These are phyloP conservation scores for Citrullus amarus DNA, from an alignment of 306 rosid genomes.

Conservation along the genomic window DNA sequence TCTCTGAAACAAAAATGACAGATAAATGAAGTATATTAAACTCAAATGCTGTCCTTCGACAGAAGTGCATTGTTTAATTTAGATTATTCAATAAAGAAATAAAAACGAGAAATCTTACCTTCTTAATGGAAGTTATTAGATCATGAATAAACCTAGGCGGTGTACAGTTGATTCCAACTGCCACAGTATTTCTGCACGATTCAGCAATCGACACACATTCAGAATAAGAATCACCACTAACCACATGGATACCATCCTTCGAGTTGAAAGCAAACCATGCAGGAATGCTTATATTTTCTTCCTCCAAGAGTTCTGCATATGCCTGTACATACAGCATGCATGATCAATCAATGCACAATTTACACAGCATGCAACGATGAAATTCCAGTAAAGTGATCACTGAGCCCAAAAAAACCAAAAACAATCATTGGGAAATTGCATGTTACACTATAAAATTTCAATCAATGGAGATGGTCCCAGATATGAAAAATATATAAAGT, in stretches of 20 bases:
- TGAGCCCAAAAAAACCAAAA: not conserved
- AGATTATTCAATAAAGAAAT: not conserved
- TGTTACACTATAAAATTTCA: not conserved
- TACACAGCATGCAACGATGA: not conserved
- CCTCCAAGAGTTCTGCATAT: conserved; percentile 59
- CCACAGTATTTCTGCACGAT: conserved; percentile 47
- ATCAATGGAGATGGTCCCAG: not conserved
- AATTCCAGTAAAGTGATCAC: not conserved
- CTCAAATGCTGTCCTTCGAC: not conserved
- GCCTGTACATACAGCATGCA: conserved; percentile 35
- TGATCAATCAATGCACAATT: not conserved
- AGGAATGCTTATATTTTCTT: conserved; percentile 62
- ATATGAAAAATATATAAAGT: not conserved
- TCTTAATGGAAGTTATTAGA: conserved; percentile 41
- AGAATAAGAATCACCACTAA: conserved; percentile 56
- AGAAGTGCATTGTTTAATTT: not conserved
- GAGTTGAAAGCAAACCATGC: conserved; percentile 83
- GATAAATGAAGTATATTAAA: not conserved
- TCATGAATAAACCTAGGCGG: conserved; percentile 74
- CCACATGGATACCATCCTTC: conserved; percentile 56
- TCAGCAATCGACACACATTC: conserved; percentile 70
- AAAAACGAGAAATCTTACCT: conserved; percentile 26
- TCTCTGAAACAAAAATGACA: not conserved
- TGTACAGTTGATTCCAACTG: conserved; percentile 83
- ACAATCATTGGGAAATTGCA: not conserved